Conservation (phyloP, 441 rosid species). For the Erysimum cheiri region DNA sequence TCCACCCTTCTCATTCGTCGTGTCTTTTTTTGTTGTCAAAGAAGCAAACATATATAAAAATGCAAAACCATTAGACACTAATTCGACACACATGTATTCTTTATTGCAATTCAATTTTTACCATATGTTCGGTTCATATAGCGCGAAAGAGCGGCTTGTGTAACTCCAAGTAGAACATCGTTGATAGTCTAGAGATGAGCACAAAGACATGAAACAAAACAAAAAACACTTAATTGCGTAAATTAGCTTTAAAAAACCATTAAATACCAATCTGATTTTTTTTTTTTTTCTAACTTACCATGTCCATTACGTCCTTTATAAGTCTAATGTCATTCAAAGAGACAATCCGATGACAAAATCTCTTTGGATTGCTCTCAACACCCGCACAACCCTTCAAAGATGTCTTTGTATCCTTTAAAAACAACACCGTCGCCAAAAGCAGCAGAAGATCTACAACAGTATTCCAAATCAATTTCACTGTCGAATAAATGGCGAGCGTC, state of each 20-base stretch:
- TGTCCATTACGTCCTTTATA: background rate
- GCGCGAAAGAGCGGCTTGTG: constrained; percentile 66
- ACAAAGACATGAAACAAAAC: background rate
- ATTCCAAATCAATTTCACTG: background rate
- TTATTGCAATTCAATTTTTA: background rate
- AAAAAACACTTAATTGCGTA: no score
- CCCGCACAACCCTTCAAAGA: constrained; percentile 39
- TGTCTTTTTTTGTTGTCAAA: constrained; percentile 34
- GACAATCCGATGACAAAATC: constrained; percentile 36
- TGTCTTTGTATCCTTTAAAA: constrained; percentile 46
- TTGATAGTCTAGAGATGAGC: constrained; percentile 57
- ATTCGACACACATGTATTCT: no score
- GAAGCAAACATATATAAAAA: background rate
- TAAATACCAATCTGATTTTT: no score
- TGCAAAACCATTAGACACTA: background rate
- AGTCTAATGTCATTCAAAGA: constrained; percentile 36
- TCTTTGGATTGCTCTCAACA: constrained; percentile 15
- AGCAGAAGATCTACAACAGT: background rate
- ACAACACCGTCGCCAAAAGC: background rate
- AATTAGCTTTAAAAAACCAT: no score
- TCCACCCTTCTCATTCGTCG: constrained; percentile 17
- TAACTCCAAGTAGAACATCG: constrained; percentile 65
- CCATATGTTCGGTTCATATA: constrained; percentile 55
- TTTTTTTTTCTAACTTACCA: background rate
- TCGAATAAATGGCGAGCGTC: background rate